Evolutionary conservation across 495 filamentous ascomycete species (phyloP), one percentile per base, ranked within the genome.

Genomic region (Paragyromitra xinjiangensis): DNA sequence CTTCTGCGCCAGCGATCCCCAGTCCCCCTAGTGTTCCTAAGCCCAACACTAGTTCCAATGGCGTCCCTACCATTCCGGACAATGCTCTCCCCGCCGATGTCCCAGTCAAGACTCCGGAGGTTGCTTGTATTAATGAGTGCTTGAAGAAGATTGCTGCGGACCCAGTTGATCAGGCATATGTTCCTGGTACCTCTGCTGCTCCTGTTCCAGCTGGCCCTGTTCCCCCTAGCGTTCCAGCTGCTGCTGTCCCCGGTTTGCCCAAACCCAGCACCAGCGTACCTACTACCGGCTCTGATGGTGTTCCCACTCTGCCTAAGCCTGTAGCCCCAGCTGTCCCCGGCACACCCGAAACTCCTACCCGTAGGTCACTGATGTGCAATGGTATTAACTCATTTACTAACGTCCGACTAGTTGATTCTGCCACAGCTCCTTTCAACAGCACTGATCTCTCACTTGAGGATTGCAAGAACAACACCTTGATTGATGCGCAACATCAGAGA

Each of bases 391-490:
- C 4, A 55, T 34, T 12, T 58, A 58, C 63, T 51, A 62, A 39
- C 58, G 2, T 42, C 8, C 16, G 44, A 22, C 3, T 29, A 71
- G 69, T 42, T 16, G 4, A 50, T 39, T 12, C 19, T 53, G 29
- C 29, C 44, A 22, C 22, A 22, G 48, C 34, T 16, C 26, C 48
- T 44, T 53, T 67, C 16, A 24, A 69, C 16, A 14, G 39, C n/a
- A 72, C 61, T 8, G 59, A 72, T 24, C 16, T 72, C 11, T 72
- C 69, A 1, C 11, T 64, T 7, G 59, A 63, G 11, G 69, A 72
- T 29, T 64, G 59, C 45, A 55, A 53, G 50, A 44, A 55, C 45
- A 56, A 55, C 37, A 72, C 59, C n/a, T 7, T 72, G 19, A 22
- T 44, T 39, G 50, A 62, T n/a, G 48, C 50, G 6, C 24, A 55